These are phyloP conservation scores for Mucor circinelloides DNA, from an alignment of 371 early-diverging fungal genomes.

Conservation along the genomic window DNA sequence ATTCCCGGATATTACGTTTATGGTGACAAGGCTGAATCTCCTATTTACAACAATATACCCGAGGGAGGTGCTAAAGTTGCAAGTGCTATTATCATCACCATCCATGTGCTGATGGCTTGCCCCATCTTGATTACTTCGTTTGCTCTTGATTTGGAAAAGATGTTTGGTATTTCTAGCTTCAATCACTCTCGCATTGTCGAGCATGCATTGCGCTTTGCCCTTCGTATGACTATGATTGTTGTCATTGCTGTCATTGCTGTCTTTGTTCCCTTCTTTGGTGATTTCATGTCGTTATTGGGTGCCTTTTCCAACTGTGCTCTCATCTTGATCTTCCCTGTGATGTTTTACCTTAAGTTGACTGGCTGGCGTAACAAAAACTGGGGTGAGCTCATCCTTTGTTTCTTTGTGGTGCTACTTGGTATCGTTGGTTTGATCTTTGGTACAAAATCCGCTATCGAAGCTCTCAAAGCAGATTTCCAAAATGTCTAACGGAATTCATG, in stretches of 20 bases:
- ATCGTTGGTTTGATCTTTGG: slow-evolving; percentile 66
- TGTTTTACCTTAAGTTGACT: slow-evolving; percentile 65
- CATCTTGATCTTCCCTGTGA: slow-evolving; percentile 71
- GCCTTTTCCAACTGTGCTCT: slow-evolving; percentile 67
- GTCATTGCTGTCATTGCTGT: slow-evolving; percentile 53
- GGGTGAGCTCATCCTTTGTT: slow-evolving; percentile 46
- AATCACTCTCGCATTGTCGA: slow-evolving; percentile 35
- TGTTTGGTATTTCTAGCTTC: slow-evolving; percentile 40
- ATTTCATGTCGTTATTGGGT: slow-evolving; percentile 73
- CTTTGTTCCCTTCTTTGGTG: slow-evolving; percentile 71
- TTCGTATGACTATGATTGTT: slow-evolving; percentile 50
- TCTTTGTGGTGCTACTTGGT: slow-evolving; percentile 57
- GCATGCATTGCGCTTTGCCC: slow-evolving; percentile 39
- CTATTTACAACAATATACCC: slow-evolving; percentile 76
- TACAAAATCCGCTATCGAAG: slow-evolving; percentile 56
- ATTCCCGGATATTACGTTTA: slow-evolving; percentile 83
- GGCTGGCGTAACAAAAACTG: slow-evolving; percentile 49
- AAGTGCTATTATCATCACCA: slow-evolving; percentile 77
- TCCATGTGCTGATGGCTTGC: slow-evolving; percentile 80
- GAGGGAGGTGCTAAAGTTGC: slow-evolving; percentile 60
- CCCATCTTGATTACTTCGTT: slow-evolving; percentile 86
- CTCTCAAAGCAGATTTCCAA: slow-evolving; percentile 45
- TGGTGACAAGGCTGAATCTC: slow-evolving; percentile 71
- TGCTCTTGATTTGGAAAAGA: slow-evolving; percentile 69
- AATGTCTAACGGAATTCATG: background rate